phyloP scores from a whole-genome alignment of 2,329 filamentous ascomycete species.

The Sclerotinia borealis region DNA sequence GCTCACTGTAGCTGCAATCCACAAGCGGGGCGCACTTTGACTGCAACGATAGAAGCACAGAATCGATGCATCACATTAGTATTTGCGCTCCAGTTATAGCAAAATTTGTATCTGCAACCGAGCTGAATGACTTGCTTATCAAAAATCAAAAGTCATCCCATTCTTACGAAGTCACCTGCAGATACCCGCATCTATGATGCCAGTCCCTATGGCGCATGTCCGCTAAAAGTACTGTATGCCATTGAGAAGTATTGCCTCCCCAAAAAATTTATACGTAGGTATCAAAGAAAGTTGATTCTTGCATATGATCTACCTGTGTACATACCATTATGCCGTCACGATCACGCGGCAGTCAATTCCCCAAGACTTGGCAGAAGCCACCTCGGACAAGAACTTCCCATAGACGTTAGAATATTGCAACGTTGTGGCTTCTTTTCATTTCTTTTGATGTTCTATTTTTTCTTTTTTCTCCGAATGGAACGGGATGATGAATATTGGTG shows the following conservation, averaged over 20 bases:
- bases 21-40: not conserved
- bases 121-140: not conserved
- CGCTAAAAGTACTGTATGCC: not conserved
- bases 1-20: not conserved
- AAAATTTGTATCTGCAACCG: not conserved
- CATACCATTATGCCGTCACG: not conserved
- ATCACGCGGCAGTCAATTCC: slow-evolving; percentile 4
- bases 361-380: slow-evolving; percentile 2
- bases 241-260: not conserved
- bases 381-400: not conserved
- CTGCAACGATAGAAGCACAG: not conserved
- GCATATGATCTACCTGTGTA: not conserved
- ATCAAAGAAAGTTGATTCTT: not conserved
- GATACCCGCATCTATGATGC: not conserved
- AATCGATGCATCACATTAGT: not conserved
- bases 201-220: not conserved
- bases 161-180: slow-evolving; percentile 3
- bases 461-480: not conserved
- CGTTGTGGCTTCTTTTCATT: slow-evolving; percentile 6
- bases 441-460: not conserved
- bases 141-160: not conserved
- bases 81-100: slow-evolving; percentile 2
- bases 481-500: slow-evolving; percentile 9
- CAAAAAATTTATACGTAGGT: not conserved
- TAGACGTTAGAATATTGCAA: slow-evolving; percentile 5